phyloP scores from a whole-genome alignment of 2,329 filamentous ascomycete species.

The Plenodomus biglobosus region DNA sequence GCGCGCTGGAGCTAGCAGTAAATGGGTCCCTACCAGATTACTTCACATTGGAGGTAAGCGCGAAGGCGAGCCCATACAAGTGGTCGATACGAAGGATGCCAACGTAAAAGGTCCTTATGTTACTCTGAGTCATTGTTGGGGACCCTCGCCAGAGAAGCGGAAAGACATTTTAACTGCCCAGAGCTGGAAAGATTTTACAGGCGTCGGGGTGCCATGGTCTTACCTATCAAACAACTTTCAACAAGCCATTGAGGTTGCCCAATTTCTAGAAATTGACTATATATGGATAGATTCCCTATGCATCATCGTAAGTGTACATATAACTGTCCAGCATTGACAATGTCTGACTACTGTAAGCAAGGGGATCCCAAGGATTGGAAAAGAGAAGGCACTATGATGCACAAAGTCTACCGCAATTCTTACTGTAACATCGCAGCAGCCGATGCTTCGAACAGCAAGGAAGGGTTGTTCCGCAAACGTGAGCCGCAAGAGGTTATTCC shows the following conservation, averaged over 20 bases:
- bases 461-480: slow-evolving; percentile 23
- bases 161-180: not conserved
- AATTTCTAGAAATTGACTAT: slow-evolving; percentile 21
- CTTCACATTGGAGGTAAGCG: slow-evolving; percentile 4
- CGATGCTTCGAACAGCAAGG: slow-evolving; percentile 16
- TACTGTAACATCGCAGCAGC: slow-evolving; percentile 32
- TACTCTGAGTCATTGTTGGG: slow-evolving; percentile 28
- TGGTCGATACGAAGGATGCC: slow-evolving; percentile 9
- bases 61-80: slow-evolving; percentile 3
- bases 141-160: not conserved
- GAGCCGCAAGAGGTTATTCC: slow-evolving; percentile 3
- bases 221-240: slow-evolving; percentile 21
- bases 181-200: not conserved
- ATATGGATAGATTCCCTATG: slow-evolving; percentile 27
- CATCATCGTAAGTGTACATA: slow-evolving; percentile 8
- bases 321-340: not conserved
- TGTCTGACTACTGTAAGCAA: slow-evolving; percentile 5
- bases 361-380: slow-evolving; percentile 14
- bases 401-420: slow-evolving; percentile 27
- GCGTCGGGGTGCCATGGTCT: slow-evolving; percentile 4
- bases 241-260: slow-evolving; percentile 22
- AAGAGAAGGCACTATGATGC: slow-evolving; percentile 23
- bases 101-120: slow-evolving; percentile 17
- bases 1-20: slow-evolving; percentile 3
- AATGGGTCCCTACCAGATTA: slow-evolving; percentile 3